Base-by-base conservation (phyloP, 2,329 filamentous ascomycete genomes). In the Pseudocercospora fijiensis region DNA sequence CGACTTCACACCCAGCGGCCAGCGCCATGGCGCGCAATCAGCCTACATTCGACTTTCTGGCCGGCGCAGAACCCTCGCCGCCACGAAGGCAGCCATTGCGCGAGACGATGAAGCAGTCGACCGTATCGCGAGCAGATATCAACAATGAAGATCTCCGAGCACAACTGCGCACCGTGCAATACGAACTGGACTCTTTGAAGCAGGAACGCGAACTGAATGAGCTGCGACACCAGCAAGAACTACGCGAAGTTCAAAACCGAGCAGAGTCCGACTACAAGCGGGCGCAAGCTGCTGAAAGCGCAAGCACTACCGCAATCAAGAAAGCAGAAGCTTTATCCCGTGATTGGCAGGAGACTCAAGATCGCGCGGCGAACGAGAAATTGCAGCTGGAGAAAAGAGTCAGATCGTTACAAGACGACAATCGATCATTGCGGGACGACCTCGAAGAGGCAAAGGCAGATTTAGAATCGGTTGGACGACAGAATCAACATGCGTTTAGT, bases 211-310 rank as follows among this genome's bases (percentile, higher is more conserved):
- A 96, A 63, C 85, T 97, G 71, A 82, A 88, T 55, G 84, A 87
- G 9, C 82, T 96, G 16, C 88, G 91, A 66, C 90, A 95, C 70
- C 89, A 92, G 68, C 90, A 91, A 71, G 94, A 96, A 72, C 77
- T 96, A 22, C 87, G 94, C 66, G 92, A 96, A 61, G 84, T 89
- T 1, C 88, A 91, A 69, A 84, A 88, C 55, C 90, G 89, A 67
- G 90, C 91, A n/a, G 92, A 97, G 72, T 88, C 91, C 8, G 93
- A 96, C 73, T 92, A 90, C 73, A 89, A 91, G 72, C 85, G 84
- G 67, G 83, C 84, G 30, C 66, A 85, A 77, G 76, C 79, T 24
- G 83, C 85, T 13, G 86, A 88, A 72, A 79, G 79, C 27, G 78
- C 79, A 24, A 80, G 77, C 63, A 79, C 81, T 52, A 80, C 82